Percentiles rank a stretch among this genome's conserved stretches.
Evolutionary conservation across 768 basidiomycete species (phyloP).

Genomic region (Leccinum pellstonianum): DNA sequence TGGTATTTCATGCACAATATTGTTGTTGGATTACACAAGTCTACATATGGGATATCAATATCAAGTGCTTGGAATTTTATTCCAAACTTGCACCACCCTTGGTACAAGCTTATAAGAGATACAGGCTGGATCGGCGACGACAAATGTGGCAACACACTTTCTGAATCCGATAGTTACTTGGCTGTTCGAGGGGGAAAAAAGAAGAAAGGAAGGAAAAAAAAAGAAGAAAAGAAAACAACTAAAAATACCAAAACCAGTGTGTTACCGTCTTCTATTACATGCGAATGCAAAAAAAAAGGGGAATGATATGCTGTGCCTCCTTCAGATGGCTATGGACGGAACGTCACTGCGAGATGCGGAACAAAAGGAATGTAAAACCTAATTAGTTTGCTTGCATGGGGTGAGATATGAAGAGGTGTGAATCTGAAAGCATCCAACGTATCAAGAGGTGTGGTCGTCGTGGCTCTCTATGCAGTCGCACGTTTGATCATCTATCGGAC

Average conservation of each 20-base stretch:
- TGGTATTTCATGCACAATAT: too few species aligned
- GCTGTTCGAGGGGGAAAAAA: slow-evolving; percentile 4
- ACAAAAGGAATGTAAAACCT: slow-evolving; percentile 18
- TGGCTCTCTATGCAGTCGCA: slow-evolving; percentile 65
- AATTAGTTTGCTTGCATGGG: slow-evolving; percentile 52
- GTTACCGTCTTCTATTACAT: slow-evolving; percentile 55
- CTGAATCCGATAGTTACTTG: slow-evolving; percentile 14
- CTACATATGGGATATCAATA: too few species aligned
- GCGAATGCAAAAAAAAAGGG: slow-evolving; percentile 44
- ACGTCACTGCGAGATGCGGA: slow-evolving; percentile 14
- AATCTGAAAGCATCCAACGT: slow-evolving; percentile 31
- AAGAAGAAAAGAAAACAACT: slow-evolving; percentile 3
- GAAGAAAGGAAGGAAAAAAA: not conserved
- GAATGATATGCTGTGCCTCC: slow-evolving; percentile 58
- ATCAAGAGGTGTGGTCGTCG: slow-evolving; percentile 11
- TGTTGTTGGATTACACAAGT: too few species aligned
- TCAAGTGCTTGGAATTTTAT: too few species aligned
- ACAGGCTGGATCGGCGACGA: slow-evolving; percentile 11
- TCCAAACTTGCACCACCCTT: too few species aligned
- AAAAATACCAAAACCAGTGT: slow-evolving; percentile 28
- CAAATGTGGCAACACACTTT: slow-evolving; percentile 8
- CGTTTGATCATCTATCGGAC: slow-evolving; percentile 67
- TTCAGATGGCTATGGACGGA: slow-evolving; percentile 59
- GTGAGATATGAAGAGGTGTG: slow-evolving; percentile 32
- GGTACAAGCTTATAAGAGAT: slow-evolving; percentile 7